Percentiles rank a stretch among this genome's conserved stretches.
These are phyloP conservation scores for Podila minutissima DNA, from an alignment of 192 early-diverging fungal species.

Conservation along the genomic window DNA sequence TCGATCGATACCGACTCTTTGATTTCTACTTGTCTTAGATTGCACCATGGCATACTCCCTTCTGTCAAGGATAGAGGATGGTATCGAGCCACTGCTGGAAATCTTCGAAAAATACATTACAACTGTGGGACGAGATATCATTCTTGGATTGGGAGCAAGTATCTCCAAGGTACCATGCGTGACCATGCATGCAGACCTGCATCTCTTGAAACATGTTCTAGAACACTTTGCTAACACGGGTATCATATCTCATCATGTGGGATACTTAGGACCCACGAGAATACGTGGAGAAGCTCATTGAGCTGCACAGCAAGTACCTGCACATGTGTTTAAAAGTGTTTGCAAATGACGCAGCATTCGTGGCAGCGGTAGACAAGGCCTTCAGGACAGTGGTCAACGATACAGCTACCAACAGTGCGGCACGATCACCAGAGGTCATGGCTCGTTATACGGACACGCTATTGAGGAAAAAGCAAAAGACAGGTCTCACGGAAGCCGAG, in stretches of 20 bases:
- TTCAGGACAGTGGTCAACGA: conserved; percentile 80
- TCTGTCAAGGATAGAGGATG: conserved; percentile 70
- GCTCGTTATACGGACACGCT: conserved; percentile 83
- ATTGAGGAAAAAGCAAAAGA: conserved; percentile 70
- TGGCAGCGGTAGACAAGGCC: conserved; percentile 85
- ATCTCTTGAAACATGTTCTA: neutral
- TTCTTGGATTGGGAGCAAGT: conserved; percentile 53
- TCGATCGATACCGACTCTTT: too few species aligned
- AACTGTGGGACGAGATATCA: conserved; percentile 62
- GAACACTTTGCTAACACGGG: too few species aligned
- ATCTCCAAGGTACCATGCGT: conserved; percentile 57
- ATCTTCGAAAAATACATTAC: conserved; percentile 75
- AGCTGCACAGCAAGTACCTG: conserved; percentile 71
- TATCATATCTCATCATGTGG: neutral
- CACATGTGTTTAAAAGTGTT: conserved; percentile 69
- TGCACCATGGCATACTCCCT: conserved; percentile 73
- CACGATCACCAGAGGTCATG: conserved; percentile 77
- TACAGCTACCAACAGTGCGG: conserved; percentile 55
- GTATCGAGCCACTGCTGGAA: conserved; percentile 65
- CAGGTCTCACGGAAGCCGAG: conserved; percentile 66
- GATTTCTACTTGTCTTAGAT: conserved; percentile 54
- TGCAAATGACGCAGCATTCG: conserved; percentile 71
- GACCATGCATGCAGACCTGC: neutral
- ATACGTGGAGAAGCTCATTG: conserved; percentile 74
- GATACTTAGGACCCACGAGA: conserved; percentile 72